Base-by-base conservation (phyloP, 169 alveolate species). In the Plasmodium falciparum region DNA sequence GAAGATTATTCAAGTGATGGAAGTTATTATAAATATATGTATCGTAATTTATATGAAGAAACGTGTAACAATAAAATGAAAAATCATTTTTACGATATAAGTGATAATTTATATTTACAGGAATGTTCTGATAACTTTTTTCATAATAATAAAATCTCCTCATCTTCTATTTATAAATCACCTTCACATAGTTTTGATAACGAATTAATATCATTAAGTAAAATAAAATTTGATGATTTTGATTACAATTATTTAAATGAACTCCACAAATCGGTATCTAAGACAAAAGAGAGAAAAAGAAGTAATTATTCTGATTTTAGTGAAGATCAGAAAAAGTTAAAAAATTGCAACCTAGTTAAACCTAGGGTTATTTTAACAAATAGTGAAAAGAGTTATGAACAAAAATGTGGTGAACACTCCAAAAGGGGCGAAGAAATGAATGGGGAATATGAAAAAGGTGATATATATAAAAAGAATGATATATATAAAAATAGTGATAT, bases 1-100 rank as follows among this genome's bases (percentile, higher is more conserved):
- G 91, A 83, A 22, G 85, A 83, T 17, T 83, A 69, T 63, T 83
- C 91, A 45, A 83, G 91, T 63, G 91, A 83, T 71, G 91, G 91
- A 12, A 83, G 91, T 49, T 83, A 83, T 70, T 83, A 83, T 29
- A 67, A 71, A 83, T 59, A 83, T 73, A 58, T 83, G 73, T 83
- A 83, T 66, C 33, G 85, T 29, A 70, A 83, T 83, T 72, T 83
- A 15, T 83, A 83, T 13, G 91, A 83, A 56, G 91, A 83, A 47
- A 71, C 73, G 69, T 83, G 85, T 43, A 83, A 83, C 33, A 83
- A 67, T 15, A 67, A 71, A 69, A 17, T 12, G 73, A 71, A 56
- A 29, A 83, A 73, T 62, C 67, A 83, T 20, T 83, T 49, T 72
- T 63, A 69, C 50, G 91, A 83, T 69, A 63, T 83, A 49, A 45